Evolutionary conservation across 1,284 basidiomycete species (phyloP).

Genomic region (Wolfiporia cocos): DNA sequence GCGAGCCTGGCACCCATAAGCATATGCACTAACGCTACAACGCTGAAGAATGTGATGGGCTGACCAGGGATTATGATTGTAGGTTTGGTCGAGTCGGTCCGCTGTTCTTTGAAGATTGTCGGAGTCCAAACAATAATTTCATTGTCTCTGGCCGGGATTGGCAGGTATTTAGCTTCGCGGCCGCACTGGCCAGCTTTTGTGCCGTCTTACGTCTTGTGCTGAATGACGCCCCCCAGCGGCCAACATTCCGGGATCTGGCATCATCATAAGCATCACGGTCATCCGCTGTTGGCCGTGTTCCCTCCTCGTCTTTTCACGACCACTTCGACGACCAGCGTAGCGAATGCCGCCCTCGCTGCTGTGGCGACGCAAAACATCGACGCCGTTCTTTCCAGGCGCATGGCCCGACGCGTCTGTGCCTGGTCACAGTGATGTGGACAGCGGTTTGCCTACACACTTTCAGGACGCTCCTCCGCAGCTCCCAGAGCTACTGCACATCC

Average conservation of each 20-base stretch:
- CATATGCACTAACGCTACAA: too few species aligned
- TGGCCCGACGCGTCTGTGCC: slow-evolving; percentile 22
- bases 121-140: background rate
- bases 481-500: background rate
- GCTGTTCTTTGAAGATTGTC: background rate
- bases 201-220: too few species aligned
- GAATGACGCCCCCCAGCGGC: too few species aligned
- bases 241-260: too few species aligned
- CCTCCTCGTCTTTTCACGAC: too few species aligned
- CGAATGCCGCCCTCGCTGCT: slow-evolving; percentile 14
- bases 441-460: background rate
- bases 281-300: too few species aligned
- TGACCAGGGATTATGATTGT: slow-evolving; percentile 52
- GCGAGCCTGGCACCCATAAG: too few species aligned
- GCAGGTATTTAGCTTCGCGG: slow-evolving; percentile 11
- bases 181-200: background rate
- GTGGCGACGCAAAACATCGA: slow-evolving; percentile 16
- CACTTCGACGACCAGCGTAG: too few species aligned
- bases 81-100: slow-evolving; percentile 34
- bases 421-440: too few species aligned
- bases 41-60: too few species aligned
- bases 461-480: slow-evolving; percentile 3
- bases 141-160: slow-evolving; percentile 1
- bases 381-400: slow-evolving; percentile 23
- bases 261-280: too few species aligned